These are phyloP conservation scores for Cladosporium cucumerinum DNA, from an alignment of 2,329 filamentous ascomycete genomes.

Conservation along the genomic window DNA sequence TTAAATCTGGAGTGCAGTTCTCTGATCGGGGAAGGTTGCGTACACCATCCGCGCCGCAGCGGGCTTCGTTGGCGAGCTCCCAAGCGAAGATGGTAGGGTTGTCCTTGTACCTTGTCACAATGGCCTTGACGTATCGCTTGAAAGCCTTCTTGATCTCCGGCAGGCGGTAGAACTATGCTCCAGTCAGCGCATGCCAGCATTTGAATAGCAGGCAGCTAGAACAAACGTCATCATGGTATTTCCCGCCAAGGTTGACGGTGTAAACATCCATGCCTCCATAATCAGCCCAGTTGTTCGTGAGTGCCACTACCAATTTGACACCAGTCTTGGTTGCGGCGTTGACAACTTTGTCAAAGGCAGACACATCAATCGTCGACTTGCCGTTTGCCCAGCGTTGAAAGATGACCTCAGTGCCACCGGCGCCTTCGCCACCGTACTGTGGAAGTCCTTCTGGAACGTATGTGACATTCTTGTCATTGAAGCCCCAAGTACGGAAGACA, in stretches of 20 bases:
- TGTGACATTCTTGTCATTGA: constrained; percentile 56
- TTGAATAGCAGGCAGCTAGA: not conserved
- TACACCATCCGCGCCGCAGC: constrained; percentile 58
- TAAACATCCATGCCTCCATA: constrained; percentile 61
- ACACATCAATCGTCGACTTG: constrained; percentile 43
- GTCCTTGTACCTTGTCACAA: constrained; percentile 58
- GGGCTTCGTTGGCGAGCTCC: constrained; percentile 66
- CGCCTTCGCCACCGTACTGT: constrained; percentile 52
- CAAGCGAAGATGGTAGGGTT: constrained; percentile 63
- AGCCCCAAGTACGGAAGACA: constrained; percentile 57
- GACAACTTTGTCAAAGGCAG: constrained; percentile 52
- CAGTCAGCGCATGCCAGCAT: constrained; percentile 2
- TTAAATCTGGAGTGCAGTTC: constrained; percentile 37
- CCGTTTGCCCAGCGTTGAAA: constrained; percentile 51
- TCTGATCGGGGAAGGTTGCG: constrained; percentile 46
- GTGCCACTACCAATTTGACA: constrained; percentile 53
- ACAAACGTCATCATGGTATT: constrained; percentile 50
- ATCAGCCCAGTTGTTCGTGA: constrained; percentile 60
- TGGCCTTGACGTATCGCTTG: constrained; percentile 57
- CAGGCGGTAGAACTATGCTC: constrained; percentile 19
- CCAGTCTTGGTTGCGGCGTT: constrained; percentile 47
- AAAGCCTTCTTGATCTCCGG: constrained; percentile 40
- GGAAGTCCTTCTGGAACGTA: constrained; percentile 46
- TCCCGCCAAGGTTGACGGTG: constrained; percentile 53
- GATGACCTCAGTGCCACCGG: constrained; percentile 45